Base-by-base conservation (phyloP, 116 monocot genomes). In the Phalaenopsis hybrid region DNA sequence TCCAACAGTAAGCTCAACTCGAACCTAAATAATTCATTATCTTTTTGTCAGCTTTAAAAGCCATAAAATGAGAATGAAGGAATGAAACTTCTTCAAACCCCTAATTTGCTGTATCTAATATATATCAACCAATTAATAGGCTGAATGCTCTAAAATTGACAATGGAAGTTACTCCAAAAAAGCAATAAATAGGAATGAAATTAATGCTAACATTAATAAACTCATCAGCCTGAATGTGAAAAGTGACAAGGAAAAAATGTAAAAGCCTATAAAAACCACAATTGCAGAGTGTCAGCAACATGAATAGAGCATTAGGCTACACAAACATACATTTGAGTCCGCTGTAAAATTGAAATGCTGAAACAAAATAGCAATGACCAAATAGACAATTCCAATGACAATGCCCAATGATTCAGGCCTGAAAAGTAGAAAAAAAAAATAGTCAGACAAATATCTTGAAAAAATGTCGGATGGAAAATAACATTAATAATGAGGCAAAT, bases 351-450 rank as follows among this genome's bases (percentile, higher is more conserved):
- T 94, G 92, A 90, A 93, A 77, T 91, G 89, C 84, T 97, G 94
- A 82, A 94, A 94, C 68, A 94, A 58, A 67, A 94, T 94, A 43
- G 97, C 90, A 46, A 94, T 88, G 20, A 97, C 84, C 90, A 97
- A 90, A 85, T 88, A 97, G 80, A 97, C 88, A 80, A 92, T 91
- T 21, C 91, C 93, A 78, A 92, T 88, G 50, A 93, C 97, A 77
- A 97, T 91, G 59, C 97, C 94, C 74, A 94, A 78, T 57, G 97
- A 90, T 78, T 97, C 97, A 34, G 94, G 97, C 89, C 97, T 97
- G 87, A 41, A 86, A 85, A 82, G 57, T 67, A 16, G 25, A 4
- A 69, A 82, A 79, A 74, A 81, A 45, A 44, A 75, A 72, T 51
- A 69, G 20, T 78, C 46, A 81, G 78, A 31, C 46, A 69, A 75